A percentile compares a stretch with the other conserved stretches of the same genome.
Conservation (phyloP, 768 basidiomycete genomes). For the Guyanaporus albipodus region DNA sequence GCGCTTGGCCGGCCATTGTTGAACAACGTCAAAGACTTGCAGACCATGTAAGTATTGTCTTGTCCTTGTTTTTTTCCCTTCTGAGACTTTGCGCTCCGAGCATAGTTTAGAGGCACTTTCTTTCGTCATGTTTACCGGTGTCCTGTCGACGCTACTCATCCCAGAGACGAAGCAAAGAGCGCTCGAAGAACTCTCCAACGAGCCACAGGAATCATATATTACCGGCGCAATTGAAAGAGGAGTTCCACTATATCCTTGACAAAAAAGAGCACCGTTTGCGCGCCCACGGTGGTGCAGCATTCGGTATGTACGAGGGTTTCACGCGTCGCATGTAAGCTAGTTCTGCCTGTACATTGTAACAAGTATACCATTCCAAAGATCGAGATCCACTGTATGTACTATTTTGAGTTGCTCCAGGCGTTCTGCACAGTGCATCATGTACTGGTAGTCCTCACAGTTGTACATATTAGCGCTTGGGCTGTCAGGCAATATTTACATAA, state of each 20-base stretch:
- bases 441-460: not conserved
- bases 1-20: conserved; percentile 61
- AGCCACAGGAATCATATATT: conserved; percentile 62
- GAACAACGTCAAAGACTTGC: conserved; percentile 51
- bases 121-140: conserved; percentile 79
- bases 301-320: not conserved
- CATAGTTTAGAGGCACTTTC: conserved; percentile 71
- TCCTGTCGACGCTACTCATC: conserved; percentile 77
- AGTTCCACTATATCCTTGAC: conserved; percentile 7
- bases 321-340: not conserved
- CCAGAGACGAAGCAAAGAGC: conserved; percentile 69
- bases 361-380: not conserved
- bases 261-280: not conserved
- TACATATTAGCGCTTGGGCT: not conserved
- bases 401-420: no score
- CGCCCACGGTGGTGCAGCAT: no score
- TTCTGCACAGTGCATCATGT: not conserved
- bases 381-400: no score
- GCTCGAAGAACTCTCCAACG: conserved; percentile 72
- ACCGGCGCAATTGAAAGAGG: conserved; percentile 13
- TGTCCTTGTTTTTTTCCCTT: not conserved
- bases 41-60: conserved; percentile 56
- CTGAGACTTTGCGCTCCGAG: conserved; percentile 1
- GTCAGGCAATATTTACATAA: not conserved
- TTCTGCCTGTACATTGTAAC: not conserved